These are phyloP conservation scores for Candida nonsorbophila DNA, from an alignment of 805 yeast genomes.

Conservation along the genomic window DNA sequence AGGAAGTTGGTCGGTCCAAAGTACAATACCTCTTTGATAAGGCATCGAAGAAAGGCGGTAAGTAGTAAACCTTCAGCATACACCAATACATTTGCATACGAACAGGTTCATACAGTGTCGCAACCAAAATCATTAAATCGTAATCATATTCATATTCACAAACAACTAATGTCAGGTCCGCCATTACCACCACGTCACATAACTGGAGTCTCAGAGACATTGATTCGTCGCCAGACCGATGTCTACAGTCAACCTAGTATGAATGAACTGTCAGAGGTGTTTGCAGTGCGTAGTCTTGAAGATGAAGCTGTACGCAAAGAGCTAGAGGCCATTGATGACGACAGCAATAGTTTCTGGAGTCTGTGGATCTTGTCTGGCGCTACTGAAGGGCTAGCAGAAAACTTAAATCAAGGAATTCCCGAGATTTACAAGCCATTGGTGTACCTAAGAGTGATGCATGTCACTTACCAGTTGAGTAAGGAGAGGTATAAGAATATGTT, in stretches of 20 bases:
- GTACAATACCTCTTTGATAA: too few species aligned
- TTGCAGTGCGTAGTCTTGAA: conserved; percentile 6
- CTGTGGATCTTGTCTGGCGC: too few species aligned
- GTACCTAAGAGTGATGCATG: conserved; percentile 27
- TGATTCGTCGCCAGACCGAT: conserved; percentile 13
- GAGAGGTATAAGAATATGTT: conserved; percentile 25
- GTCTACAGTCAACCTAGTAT: conserved; percentile 15
- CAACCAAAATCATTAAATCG: too few species aligned
- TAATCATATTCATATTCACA: too few species aligned
- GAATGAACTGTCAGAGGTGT: conserved; percentile 19
- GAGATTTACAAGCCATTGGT: conserved; percentile 20
- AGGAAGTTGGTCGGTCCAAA: too few species aligned
- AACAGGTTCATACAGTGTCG: too few species aligned
- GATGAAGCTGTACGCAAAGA: conserved; percentile 2
- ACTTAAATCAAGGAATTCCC: conserved; percentile 26
- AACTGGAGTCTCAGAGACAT: neutral
- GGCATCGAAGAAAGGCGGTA: too few species aligned
- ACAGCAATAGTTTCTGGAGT: conserved; percentile 8
- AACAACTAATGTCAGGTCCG: too few species aligned
- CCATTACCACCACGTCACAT: too few species aligned
- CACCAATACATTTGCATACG: too few species aligned
- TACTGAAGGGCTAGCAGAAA: conserved; percentile 16
- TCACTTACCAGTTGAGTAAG: conserved; percentile 22
- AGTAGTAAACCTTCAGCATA: too few species aligned
- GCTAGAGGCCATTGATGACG: conserved; percentile 10